These are phyloP conservation scores for Pseudomicrostroma phylloplanum DNA, from an alignment of 1,284 basidiomycete genomes.

Conservation along the genomic window DNA sequence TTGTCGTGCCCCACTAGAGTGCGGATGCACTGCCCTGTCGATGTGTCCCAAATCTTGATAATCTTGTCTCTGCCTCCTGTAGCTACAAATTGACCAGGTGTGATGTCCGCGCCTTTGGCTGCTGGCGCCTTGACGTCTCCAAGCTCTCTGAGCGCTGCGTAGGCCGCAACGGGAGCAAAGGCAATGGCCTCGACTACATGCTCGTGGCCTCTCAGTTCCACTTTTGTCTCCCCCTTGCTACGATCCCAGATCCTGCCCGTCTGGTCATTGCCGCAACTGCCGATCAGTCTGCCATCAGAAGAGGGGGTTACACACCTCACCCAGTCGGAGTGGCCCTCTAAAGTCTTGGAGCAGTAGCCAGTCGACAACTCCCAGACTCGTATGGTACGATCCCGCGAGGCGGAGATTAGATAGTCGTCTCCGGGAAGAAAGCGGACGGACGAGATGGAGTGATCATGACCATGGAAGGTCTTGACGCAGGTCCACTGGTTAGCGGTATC, in stretches of 20 bases:
- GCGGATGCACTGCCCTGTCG: slow-evolving; percentile 67
- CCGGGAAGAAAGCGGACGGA: slow-evolving; percentile 75
- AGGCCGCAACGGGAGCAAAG: slow-evolving; percentile 71
- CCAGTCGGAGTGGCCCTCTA: slow-evolving; percentile 61
- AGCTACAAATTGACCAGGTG: slow-evolving; percentile 61
- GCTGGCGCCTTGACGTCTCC: slow-evolving; percentile 58
- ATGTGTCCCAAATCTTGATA: slow-evolving; percentile 77
- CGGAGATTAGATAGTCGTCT: slow-evolving; percentile 73
- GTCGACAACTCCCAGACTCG: slow-evolving; percentile 77
- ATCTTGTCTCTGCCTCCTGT: slow-evolving; percentile 82
- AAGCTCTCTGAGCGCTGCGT: slow-evolving; percentile 70
- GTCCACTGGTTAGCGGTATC: slow-evolving; percentile 81
- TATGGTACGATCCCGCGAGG: slow-evolving; percentile 79
- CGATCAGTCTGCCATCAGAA: slow-evolving; percentile 67
- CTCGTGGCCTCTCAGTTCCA: slow-evolving; percentile 78
- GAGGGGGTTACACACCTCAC: slow-evolving; percentile 65
- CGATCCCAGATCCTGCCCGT: slow-evolving; percentile 77
- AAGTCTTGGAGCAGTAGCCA: slow-evolving; percentile 55
- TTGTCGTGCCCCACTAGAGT: slow-evolving; percentile 54
- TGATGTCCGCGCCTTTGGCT: slow-evolving; percentile 48
- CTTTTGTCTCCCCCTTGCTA: slow-evolving; percentile 67
- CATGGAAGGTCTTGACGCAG: slow-evolving; percentile 76
- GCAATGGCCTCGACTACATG: slow-evolving; percentile 76
- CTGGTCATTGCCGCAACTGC: slow-evolving; percentile 79
- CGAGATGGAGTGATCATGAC: slow-evolving; percentile 85